phyloP scores from a whole-genome alignment of 257 asterid species.

The Osmanthus fragrans region DNA sequence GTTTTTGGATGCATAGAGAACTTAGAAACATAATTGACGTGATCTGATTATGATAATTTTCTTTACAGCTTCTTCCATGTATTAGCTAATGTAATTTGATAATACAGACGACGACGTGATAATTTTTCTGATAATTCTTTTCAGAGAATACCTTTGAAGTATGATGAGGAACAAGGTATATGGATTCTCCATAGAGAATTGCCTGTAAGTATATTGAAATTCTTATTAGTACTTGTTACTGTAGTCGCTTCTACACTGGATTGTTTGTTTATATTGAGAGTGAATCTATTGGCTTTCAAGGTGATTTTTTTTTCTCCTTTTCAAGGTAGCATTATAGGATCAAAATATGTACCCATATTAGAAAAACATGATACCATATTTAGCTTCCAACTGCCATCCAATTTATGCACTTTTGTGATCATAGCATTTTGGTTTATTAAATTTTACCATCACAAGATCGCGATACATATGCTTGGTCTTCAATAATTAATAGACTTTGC shows the following conservation, averaged over 20 bases:
- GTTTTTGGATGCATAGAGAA: constrained; percentile 5
- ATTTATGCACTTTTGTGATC: no score
- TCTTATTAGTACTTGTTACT: neutral
- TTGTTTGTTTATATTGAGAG: neutral
- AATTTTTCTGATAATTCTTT: constrained; percentile 20
- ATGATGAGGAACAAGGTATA: constrained; percentile 43
- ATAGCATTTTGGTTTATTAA: no score
- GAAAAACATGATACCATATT: no score
- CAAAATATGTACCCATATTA: no score
- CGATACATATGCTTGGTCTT: neutral
- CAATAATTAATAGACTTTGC: neutral
- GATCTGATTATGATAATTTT: neutral
- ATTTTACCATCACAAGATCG: neutral
- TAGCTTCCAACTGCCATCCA: no score
- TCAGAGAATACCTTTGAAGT: constrained; percentile 71
- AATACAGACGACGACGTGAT: constrained; percentile 12
- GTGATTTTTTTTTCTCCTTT: no score
- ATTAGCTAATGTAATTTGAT: neutral
- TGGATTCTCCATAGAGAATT: constrained; percentile 76
- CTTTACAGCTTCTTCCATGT: constrained; percentile 14
- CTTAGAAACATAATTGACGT: neutral
- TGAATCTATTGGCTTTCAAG: neutral
- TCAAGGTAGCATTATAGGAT: no score
- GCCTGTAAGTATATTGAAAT: constrained; percentile 51
- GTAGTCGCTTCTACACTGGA: no score